These are phyloP conservation scores for Fragilariopsis cylindrus DNA, from an alignment of 108 stramenopile species.

Conservation along the genomic window DNA sequence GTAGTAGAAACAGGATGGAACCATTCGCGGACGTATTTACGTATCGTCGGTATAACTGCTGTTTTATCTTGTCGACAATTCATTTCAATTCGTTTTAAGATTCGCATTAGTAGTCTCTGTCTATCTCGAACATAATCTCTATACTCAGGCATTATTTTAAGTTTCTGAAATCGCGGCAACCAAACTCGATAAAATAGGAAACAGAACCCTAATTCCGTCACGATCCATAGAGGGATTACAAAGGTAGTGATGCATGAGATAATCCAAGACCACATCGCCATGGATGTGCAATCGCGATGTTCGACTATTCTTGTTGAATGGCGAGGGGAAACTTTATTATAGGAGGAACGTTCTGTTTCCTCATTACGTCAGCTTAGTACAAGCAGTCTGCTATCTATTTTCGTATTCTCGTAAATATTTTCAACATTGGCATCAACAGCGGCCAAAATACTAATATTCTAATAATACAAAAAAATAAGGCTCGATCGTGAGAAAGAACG, in stretches of 20 bases:
- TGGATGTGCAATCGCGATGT: background rate
- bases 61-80: slow-evolving; percentile 19
- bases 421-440: too few relatives aligned
- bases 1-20: slow-evolving; percentile 25
- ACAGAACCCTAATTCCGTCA: background rate
- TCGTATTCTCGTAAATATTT: too few relatives aligned
- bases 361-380: too few relatives aligned
- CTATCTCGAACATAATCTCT: slow-evolving; percentile 40
- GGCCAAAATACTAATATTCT: too few relatives aligned
- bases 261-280: background rate
- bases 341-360: too few relatives aligned
- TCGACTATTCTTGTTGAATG: too few relatives aligned
- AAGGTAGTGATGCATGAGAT: background rate
- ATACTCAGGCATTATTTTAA: slow-evolving; percentile 10
- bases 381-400: too few relatives aligned
- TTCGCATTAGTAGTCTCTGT: slow-evolving; percentile 32
- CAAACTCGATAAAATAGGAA: background rate
- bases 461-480: too few relatives aligned
- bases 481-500: too few relatives aligned
- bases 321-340: too few relatives aligned
- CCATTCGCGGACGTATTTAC: slow-evolving; percentile 31
- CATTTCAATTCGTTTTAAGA: slow-evolving; percentile 45
- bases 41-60: slow-evolving; percentile 5
- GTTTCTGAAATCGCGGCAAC: slow-evolving; percentile 8
- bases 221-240: background rate